A percentile compares a stretch with the other conserved stretches of the same genome.
phyloP scores from a whole-genome alignment of 2,329 filamentous ascomycete species.

The Claviceps sp. region DNA sequence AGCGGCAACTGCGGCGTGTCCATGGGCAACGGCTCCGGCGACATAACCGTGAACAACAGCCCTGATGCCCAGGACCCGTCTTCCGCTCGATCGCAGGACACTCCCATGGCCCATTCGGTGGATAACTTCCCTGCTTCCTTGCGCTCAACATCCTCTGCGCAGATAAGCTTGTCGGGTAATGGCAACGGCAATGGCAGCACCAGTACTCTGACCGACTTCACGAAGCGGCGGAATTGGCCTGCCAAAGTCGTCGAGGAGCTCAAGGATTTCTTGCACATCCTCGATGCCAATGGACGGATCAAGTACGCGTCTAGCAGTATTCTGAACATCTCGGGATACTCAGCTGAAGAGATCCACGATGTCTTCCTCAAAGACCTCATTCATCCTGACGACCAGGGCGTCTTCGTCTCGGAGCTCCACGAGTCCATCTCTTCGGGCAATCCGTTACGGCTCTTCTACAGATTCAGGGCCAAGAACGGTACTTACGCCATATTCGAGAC shows the following conservation, averaged over 20 bases:
- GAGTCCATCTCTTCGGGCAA: conserved; percentile 77
- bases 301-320: conserved; percentile 76
- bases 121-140: conserved; percentile 29
- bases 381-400: conserved; percentile 70
- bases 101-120: conserved; percentile 20
- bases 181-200: background rate
- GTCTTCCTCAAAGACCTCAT: conserved; percentile 69
- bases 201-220: conserved; percentile 43
- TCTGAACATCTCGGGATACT: conserved; percentile 61
- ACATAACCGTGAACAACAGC: conserved; percentile 7
- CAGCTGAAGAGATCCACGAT: conserved; percentile 55
- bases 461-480: conserved; percentile 62
- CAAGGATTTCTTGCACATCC: conserved; percentile 75
- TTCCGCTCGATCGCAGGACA: conserved; percentile 14
- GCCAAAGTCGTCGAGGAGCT: conserved; percentile 82
- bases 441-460: conserved; percentile 71
- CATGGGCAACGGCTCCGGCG: background rate
- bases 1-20: background rate
- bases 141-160: conserved; percentile 25
- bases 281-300: conserved; percentile 73
- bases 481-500: conserved; percentile 74
- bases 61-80: conserved; percentile 16
- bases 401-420: conserved; percentile 80
- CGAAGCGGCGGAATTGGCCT: conserved; percentile 62
- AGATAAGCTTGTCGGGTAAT: conserved; percentile 17